These are phyloP conservation scores for Calonectria henricotiae DNA, from an alignment of 2,329 filamentous ascomycete species.

Conservation along the genomic window DNA sequence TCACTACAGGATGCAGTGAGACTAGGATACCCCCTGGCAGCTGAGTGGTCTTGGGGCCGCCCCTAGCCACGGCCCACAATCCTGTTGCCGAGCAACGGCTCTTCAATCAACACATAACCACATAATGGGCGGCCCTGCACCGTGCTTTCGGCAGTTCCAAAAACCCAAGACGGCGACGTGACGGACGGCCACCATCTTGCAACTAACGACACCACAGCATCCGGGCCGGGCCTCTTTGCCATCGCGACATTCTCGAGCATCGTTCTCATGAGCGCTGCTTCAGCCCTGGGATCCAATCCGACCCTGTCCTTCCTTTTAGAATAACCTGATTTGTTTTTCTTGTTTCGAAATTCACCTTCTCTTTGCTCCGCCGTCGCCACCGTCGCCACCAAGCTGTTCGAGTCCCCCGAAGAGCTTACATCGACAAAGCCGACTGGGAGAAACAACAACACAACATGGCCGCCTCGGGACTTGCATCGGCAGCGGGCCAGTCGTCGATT, in stretches of 20 bases:
- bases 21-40: constrained; percentile 10
- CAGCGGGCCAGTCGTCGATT: constrained; percentile 68
- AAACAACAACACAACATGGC: constrained; percentile 46
- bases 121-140: constrained; percentile 47
- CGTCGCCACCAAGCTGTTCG: neutral
- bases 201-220: constrained; percentile 42
- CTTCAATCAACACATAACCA: constrained; percentile 46
- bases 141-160: constrained; percentile 39
- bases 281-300: constrained; percentile 27
- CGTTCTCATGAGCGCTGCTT: constrained; percentile 44
- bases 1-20: constrained; percentile 6
- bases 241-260: constrained; percentile 35
- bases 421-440: constrained; percentile 14
- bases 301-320: constrained; percentile 38
- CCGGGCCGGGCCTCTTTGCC: neutral
- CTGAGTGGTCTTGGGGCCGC: constrained; percentile 19
- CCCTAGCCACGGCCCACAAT: neutral
- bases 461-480: constrained; percentile 63
- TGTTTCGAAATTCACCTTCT: constrained; percentile 37
- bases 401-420: constrained; percentile 17
- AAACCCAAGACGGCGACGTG: constrained; percentile 33
- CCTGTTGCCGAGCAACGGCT: constrained; percentile 47
- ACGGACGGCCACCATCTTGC: neutral
- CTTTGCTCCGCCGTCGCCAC: constrained; percentile 9
- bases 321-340: constrained; percentile 2